phyloP scores from a whole-genome alignment of 495 filamentous ascomycete species.

The Hypoxylon fragiforme region DNA sequence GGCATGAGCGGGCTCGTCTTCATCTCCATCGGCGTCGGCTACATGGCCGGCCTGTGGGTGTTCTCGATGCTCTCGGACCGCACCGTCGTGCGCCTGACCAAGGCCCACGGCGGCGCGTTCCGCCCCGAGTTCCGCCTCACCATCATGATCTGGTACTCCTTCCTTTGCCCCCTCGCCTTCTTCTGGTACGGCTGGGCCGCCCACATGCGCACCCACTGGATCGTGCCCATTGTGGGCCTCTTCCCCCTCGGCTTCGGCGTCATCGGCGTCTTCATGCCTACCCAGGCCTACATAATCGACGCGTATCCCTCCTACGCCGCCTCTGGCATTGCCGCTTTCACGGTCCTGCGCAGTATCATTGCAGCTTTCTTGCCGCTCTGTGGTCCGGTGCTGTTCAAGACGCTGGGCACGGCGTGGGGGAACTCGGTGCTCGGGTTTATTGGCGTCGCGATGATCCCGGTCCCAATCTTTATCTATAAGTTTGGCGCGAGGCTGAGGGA shows the following conservation, averaged over 20 bases:
- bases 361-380: slow-evolving; percentile 59
- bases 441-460: slow-evolving; percentile 49
- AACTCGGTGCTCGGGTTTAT: slow-evolving; percentile 57
- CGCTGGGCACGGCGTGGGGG: slow-evolving; percentile 60
- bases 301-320: slow-evolving; percentile 60
- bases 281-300: slow-evolving; percentile 63
- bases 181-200: slow-evolving; percentile 57
- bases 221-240: slow-evolving; percentile 58
- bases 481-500: slow-evolving; percentile 33
- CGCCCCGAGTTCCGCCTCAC: slow-evolving; percentile 60
- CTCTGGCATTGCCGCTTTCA: slow-evolving; percentile 55
- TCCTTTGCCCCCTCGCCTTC: slow-evolving; percentile 48
- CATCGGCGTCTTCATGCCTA: slow-evolving; percentile 53
- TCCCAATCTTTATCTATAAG: slow-evolving; percentile 39
- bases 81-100: slow-evolving; percentile 48
- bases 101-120: slow-evolving; percentile 52
- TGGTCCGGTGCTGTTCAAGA: slow-evolving; percentile 51
- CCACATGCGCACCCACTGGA: slow-evolving; percentile 47
- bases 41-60: slow-evolving; percentile 38
- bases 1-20: slow-evolving; percentile 45
- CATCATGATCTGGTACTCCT: slow-evolving; percentile 45
- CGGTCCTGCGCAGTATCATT: slow-evolving; percentile 53
- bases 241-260: slow-evolving; percentile 56
- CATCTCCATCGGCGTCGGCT: slow-evolving; percentile 49
- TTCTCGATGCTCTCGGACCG: slow-evolving; percentile 47